Base-by-base conservation (phyloP, 768 basidiomycete genomes). In the Coprinopsis strossmayeri region DNA sequence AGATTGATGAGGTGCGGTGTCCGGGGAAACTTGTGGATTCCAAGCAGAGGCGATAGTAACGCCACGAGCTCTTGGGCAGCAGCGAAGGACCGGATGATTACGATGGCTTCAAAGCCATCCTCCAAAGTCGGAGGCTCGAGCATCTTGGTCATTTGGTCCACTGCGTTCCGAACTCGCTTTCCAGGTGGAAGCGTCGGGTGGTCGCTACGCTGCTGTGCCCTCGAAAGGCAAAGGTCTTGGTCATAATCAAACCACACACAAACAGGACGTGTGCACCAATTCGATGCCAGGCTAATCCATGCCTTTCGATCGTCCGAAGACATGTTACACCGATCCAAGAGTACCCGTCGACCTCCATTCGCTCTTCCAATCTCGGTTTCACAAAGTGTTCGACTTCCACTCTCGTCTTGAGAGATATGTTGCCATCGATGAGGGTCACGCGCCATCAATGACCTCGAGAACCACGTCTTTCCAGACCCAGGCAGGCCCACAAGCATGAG, bases 161-260 rank as follows among this genome's bases (percentile, higher is more conserved):
- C 61, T 1, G 80, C 80, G 51, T 71, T 76, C 13, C 73, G 69
- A 37, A 82, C 80, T 0, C 78, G 66, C 32, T 63, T 65, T 0
- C 79, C 78, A 2, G 79, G 78, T 2, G 74, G 73, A 2, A 83
- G 67, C 5, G 79, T 80, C 3, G 80, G 78, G 50, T 84, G 82
- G n/a, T 69, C 74, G 2, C 72, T 62, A 3, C 81, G 69, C 59
- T 66, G 69, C 59, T 82, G 79, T 3, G 80, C 79, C 7, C 81
- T 68, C 10, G 74, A 71, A 11, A 62, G 63, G 59, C 81, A 82
- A 5, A 82, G 62, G 1, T 66, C 67, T 7, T 58, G 57, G 28
- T 69, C 64, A 52, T 78, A 79, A 55, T 81, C 78, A 58, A 84
- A 81, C 66, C 69, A 76, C 17, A 82, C 62, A 55, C 73, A 77